Evolutionary conservation across 192 early-diverging fungal species (phyloP), one percentile per base, ranked within the genome.

Genomic region (Podochytrium sp.): DNA sequence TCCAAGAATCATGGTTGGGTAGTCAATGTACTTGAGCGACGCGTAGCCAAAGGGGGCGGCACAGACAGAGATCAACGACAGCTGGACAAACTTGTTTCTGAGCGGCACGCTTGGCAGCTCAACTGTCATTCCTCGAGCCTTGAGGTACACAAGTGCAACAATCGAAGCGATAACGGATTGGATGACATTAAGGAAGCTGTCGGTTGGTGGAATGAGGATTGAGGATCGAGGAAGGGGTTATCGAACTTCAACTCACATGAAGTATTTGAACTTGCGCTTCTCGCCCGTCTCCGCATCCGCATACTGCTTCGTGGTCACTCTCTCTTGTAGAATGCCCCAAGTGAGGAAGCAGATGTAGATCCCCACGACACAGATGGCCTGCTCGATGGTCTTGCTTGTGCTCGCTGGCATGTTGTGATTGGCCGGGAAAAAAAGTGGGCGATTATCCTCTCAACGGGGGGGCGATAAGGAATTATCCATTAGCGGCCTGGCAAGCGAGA

Each of bases 261-360:
- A 97, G 79, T 91, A 95, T 60, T 84, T 87, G 88, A 99, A 99
- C 63, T 82, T 79, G 56, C 89, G 84, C 50, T 79, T 84, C 18
- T 80, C 82, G 37, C 91, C 91, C 23, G 89, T 90, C 35, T 69
- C 51, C 25, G 42, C 40, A 35, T 51, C 47, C 12, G 23, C 50
- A 62, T 99, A 99, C 14, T 85, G 77, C 6, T 87, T 90, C 18
- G 91, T 96, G 0, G 92, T 93, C 37, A 99, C 93, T 38, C 93
- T 87, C 84, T 99, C 96, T 79, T 97, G 97, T 47, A 93, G 89
- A 34, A 96, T 81, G 20, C 93, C 96, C 97, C 97, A 99, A 23
- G 95, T 94, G 73, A 99, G 76, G 76, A 97, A 99, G 86, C 95
- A 98, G 34, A 87, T 80, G 76, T 99, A 99, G 59, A 99, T 98